phyloP scores from a whole-genome alignment of 2,329 filamentous ascomycete species.

The Meredithiella fracta region DNA sequence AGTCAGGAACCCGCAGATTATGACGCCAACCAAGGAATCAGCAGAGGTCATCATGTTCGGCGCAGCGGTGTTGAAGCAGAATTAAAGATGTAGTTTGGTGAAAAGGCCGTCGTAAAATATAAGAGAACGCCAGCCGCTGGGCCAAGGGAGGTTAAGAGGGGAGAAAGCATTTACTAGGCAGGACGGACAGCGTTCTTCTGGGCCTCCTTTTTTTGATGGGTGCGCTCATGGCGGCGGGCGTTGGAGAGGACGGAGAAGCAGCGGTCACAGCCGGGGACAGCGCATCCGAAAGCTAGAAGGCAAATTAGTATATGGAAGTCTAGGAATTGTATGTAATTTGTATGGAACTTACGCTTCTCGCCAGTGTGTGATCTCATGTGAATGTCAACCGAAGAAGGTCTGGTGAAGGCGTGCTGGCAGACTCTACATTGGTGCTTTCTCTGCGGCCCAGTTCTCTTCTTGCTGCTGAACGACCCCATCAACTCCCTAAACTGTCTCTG shows the following conservation, averaged over 20 bases:
- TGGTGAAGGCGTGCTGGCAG: constrained; percentile 92
- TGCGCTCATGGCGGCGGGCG: constrained; percentile 82
- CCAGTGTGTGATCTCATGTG: constrained; percentile 98
- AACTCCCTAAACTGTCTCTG: constrained; percentile 30
- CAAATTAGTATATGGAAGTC: constrained; percentile 8
- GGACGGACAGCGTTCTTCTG: constrained; percentile 2
- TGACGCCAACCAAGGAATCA: constrained; percentile 2
- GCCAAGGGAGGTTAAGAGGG: background rate
- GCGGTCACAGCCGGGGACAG: constrained; percentile 84
- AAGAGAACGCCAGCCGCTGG: constrained; percentile 5
- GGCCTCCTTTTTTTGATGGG: constrained; percentile 49
- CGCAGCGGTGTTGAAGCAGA: constrained; percentile 9
- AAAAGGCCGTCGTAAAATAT: constrained; percentile 7
- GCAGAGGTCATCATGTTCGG: constrained; percentile 5
- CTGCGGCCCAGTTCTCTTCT: constrained; percentile 84
- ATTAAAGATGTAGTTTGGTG: constrained; percentile 3
- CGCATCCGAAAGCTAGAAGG: constrained; percentile 67
- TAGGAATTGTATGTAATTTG: constrained; percentile 6
- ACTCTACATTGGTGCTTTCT: constrained; percentile 99
- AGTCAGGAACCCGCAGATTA: background rate
- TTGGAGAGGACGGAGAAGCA: constrained; percentile 98
- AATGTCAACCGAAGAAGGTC: constrained; percentile 84
- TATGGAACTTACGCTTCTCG: constrained; percentile 69
- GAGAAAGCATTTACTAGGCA: background rate
- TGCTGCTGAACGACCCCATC: constrained; percentile 98